phyloP scores from a whole-genome alignment of 805 yeast genomes.

The Myxozyma neotropica region DNA sequence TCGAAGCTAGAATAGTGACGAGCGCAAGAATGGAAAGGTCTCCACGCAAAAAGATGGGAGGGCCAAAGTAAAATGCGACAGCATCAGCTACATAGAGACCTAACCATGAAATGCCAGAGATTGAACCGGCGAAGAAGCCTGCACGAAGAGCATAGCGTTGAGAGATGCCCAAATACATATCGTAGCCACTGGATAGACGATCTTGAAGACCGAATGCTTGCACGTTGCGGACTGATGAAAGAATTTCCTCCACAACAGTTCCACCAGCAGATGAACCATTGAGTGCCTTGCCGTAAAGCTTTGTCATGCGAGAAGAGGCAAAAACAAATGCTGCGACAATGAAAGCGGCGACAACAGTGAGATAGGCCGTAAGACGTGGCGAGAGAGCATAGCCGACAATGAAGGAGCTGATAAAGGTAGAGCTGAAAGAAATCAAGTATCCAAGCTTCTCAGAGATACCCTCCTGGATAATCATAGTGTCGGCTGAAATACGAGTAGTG shows the following conservation, averaged over 20 bases:
- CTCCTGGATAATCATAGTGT: slow-evolving; percentile 47
- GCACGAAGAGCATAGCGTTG: slow-evolving; percentile 38
- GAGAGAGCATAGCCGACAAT: slow-evolving; percentile 44
- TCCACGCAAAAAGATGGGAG: slow-evolving; percentile 43
- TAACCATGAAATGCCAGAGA: slow-evolving; percentile 47
- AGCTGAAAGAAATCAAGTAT: slow-evolving; percentile 43
- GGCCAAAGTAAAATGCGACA: slow-evolving; percentile 49
- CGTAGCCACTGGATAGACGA: slow-evolving; percentile 42
- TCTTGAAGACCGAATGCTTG: slow-evolving; percentile 49
- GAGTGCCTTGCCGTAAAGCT: slow-evolving; percentile 24
- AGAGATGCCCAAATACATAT: slow-evolving; percentile 38
- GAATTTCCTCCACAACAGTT: slow-evolving; percentile 47
- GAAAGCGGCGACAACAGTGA: slow-evolving; percentile 33
- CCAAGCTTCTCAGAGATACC: slow-evolving; percentile 50
- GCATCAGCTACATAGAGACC: slow-evolving; percentile 46
- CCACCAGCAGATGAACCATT: slow-evolving; percentile 35
- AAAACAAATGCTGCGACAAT: slow-evolving; percentile 43
- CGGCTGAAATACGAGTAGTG: slow-evolving; percentile 48
- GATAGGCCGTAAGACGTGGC: slow-evolving; percentile 43
- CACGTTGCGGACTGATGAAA: slow-evolving; percentile 47
- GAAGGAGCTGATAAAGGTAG: slow-evolving; percentile 46
- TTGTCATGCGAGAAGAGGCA: slow-evolving; percentile 36
- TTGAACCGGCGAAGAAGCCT: slow-evolving; percentile 41
- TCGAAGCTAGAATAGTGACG: slow-evolving; percentile 40
- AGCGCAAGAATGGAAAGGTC: slow-evolving; percentile 42